Conservation (phyloP, 169 alveolate species). For the Neospora caninum region DNA sequence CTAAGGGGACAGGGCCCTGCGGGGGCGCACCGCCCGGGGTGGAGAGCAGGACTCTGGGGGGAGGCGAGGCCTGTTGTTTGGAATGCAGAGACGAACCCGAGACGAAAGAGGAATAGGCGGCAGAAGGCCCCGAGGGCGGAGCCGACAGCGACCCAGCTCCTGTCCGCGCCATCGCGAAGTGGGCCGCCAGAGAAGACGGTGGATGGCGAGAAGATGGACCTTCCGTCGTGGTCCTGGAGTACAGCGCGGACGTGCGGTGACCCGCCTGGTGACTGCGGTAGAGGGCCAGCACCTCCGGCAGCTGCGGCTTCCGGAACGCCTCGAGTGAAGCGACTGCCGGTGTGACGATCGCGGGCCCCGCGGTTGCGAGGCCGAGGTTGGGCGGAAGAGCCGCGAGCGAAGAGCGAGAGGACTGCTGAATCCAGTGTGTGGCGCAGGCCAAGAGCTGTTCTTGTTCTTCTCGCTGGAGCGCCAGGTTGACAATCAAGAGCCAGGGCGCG, state of each 20-base stretch:
- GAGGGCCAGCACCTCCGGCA: neutral
- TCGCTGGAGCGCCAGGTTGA: neutral
- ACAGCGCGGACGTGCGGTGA: neutral
- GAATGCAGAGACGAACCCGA: neutral
- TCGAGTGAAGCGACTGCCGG: neutral
- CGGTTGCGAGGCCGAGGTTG: neutral
- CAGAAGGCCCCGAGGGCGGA: neutral
- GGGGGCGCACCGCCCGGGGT: neutral
- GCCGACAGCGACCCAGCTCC: neutral
- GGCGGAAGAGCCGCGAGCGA: neutral
- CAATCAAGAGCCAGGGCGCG: neutral
- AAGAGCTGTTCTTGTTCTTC: neutral
- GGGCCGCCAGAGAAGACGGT: neutral
- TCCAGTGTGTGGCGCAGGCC: neutral
- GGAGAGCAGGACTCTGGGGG: neutral
- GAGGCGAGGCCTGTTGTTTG: neutral
- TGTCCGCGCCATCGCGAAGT: neutral
- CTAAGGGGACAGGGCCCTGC: neutral
- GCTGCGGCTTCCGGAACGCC: constrained; percentile 4
- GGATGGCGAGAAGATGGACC: neutral
- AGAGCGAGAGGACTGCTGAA: neutral
- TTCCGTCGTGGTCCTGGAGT: neutral
- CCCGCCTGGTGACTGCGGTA: neutral
- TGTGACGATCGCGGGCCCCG: constrained; percentile 10
- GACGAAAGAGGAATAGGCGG: neutral